Conservation (phyloP, 2,329 filamentous ascomycete genomes). For the Colletotrichum costaricense region DNA sequence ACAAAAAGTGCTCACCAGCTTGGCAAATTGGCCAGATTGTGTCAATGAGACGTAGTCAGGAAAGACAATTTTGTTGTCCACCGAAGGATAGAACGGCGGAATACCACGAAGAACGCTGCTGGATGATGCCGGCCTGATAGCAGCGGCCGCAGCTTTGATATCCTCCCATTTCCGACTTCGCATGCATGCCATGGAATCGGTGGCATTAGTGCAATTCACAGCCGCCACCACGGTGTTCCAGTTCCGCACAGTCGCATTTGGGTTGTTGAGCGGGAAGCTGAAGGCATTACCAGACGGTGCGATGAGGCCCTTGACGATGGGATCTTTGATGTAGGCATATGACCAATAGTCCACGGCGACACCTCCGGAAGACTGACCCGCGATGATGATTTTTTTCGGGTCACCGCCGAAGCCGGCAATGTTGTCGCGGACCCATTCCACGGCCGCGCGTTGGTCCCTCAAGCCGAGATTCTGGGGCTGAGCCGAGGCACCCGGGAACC, state of each 20-base stretch:
- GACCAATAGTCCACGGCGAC: conserved; percentile 57
- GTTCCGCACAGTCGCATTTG: conserved; percentile 47
- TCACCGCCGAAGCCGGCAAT: conserved; percentile 59
- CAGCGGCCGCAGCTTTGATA: conserved; percentile 49
- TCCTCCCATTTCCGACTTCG: conserved; percentile 47
- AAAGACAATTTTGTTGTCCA: conserved; percentile 54
- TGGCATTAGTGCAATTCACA: conserved; percentile 42
- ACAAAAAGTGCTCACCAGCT: conserved; percentile 15
- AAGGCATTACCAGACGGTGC: conserved; percentile 57
- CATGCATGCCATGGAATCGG: conserved; percentile 49
- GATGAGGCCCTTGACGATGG: conserved; percentile 60
- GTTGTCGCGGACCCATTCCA: conserved; percentile 62
- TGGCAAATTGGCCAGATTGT: conserved; percentile 49
- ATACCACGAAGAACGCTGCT: conserved; percentile 49
- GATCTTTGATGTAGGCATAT: conserved; percentile 60
- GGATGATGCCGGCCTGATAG: conserved; percentile 46
- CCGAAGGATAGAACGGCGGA: conserved; percentile 54
- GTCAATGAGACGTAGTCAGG: conserved; percentile 50
- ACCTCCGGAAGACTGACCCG: conserved; percentile 58
- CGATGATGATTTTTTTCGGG: conserved; percentile 50
- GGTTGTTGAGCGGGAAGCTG: conserved; percentile 55
- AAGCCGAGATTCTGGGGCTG: conserved; percentile 55
- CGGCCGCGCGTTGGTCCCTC: conserved; percentile 60
- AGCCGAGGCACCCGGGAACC: conserved; percentile 49
- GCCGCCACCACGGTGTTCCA: conserved; percentile 55